These are phyloP conservation scores for Lactifluus subvellereus DNA, from an alignment of 768 basidiomycete genomes.

Conservation along the genomic window DNA sequence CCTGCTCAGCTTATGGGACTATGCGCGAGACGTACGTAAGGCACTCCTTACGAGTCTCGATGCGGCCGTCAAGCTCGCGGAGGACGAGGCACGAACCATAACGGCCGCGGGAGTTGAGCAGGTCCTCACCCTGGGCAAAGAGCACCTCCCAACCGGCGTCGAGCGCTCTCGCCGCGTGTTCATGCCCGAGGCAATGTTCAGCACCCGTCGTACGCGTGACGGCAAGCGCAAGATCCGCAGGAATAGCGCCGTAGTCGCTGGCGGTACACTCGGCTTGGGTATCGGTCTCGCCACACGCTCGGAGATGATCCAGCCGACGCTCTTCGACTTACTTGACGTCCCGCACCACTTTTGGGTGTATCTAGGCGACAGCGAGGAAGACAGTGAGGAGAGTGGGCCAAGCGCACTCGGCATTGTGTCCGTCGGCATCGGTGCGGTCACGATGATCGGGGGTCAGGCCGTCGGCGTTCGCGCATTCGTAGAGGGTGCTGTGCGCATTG, in stretches of 20 bases:
- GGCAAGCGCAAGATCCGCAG: constrained; percentile 35
- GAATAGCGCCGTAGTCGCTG: constrained; percentile 60
- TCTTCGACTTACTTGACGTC: constrained; percentile 83
- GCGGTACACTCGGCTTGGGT: constrained; percentile 74
- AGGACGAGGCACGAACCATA: constrained; percentile 72
- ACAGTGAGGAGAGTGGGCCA: constrained; percentile 38
- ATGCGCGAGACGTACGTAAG: constrained; percentile 71
- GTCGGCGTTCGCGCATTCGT: constrained; percentile 70
- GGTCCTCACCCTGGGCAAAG: constrained; percentile 65
- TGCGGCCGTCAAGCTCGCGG: constrained; percentile 67
- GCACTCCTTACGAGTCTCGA: constrained; percentile 79
- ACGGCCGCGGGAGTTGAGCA: constrained; percentile 61
- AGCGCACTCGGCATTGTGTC: constrained; percentile 69
- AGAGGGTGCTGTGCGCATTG: constrained; percentile 69
- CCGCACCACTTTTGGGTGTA: constrained; percentile 71
- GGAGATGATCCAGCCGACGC: constrained; percentile 72
- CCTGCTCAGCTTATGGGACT: constrained; percentile 77
- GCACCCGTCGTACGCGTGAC: constrained; percentile 38
- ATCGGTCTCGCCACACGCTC: constrained; percentile 72
- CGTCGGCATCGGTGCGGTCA: constrained; percentile 78
- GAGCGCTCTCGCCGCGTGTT: constrained; percentile 81
- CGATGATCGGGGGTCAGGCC: constrained; percentile 82
- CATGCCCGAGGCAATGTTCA: constrained; percentile 98
- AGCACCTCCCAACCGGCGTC: constrained; percentile 72
- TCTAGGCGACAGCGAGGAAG: constrained; percentile 52